These are phyloP conservation scores for Pleurotus sapidus DNA, from an alignment of 768 basidiomycete species.

Conservation along the genomic window DNA sequence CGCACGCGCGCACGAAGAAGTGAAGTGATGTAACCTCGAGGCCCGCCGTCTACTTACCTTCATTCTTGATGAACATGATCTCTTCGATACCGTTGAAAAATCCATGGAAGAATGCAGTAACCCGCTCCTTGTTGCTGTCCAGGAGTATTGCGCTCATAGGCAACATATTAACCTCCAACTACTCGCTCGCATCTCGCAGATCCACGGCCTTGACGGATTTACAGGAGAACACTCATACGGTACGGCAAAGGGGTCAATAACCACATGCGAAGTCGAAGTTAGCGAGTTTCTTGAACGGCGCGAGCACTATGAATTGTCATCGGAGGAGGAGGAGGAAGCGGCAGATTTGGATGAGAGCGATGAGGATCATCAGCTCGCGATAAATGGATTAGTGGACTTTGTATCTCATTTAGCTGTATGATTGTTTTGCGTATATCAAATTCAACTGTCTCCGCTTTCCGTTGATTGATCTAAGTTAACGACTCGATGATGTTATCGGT, in stretches of 20 bases:
- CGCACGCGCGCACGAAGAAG: conserved; percentile 18
- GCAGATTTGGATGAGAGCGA: no score
- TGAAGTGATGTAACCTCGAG: conserved; percentile 17
- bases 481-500: no score
- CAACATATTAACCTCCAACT: conserved; percentile 1
- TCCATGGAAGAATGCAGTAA: neutral
- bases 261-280: no score
- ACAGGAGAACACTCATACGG: neutral
- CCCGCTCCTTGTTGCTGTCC: neutral
- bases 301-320: no score
- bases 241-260: neutral
- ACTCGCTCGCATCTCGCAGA: conserved; percentile 1
- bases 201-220: conserved; percentile 1
- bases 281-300: no score
- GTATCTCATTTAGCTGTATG: neutral
- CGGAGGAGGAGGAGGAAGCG: neutral
- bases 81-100: no score
- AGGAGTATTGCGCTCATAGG: neutral
- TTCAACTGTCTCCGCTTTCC: no score
- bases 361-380: no score
- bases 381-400: neutral
- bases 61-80: conserved; percentile 5
- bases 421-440: no score
- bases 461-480: no score
- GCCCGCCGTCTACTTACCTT: conserved; percentile 14